phyloP scores from a whole-genome alignment of 306 rosid genomes.

The Phaseolus lunatus region DNA sequence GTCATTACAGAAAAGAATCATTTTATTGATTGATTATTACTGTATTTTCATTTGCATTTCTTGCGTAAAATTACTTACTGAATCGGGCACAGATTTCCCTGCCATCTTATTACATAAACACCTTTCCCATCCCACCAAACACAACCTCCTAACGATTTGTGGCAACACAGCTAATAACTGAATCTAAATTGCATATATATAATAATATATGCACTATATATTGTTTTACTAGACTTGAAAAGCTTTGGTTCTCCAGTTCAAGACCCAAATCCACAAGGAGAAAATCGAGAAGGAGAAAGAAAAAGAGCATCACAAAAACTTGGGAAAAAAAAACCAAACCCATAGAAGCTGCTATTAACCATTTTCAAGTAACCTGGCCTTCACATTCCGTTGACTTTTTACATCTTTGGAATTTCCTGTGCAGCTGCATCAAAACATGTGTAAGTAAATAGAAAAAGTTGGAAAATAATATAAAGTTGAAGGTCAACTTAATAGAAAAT shows the following conservation, averaged over 20 bases:
- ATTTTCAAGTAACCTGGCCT: constrained; percentile 53
- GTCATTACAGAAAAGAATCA: constrained; percentile 62
- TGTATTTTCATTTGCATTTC: constrained; percentile 57
- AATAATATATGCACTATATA: constrained; percentile 55
- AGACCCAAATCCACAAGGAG: constrained; percentile 54
- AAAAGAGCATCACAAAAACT: constrained; percentile 32
- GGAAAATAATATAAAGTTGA: neutral
- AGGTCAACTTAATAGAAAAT: constrained; percentile 35
- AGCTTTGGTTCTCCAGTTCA: constrained; percentile 48
- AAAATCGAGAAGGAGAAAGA: constrained; percentile 31
- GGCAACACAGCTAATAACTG: constrained; percentile 38
- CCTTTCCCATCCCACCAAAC: constrained; percentile 60
- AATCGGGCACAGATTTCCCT: constrained; percentile 49
- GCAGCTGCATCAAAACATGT: constrained; percentile 55
- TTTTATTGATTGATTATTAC: constrained; percentile 48
- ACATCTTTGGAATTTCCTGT: constrained; percentile 55
- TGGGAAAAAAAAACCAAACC: constrained; percentile 49
- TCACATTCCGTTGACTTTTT: constrained; percentile 57
- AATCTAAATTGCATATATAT: constrained; percentile 57
- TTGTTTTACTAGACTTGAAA: constrained; percentile 44
- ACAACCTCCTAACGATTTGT: constrained; percentile 51
- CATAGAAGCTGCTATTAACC: constrained; percentile 49
- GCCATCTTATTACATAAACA: constrained; percentile 55
- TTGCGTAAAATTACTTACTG: constrained; percentile 41
- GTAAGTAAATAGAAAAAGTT: constrained; percentile 11